Conservation (phyloP, 2,329 filamentous ascomycete genomes). For the Trichoderma cornu-damae region DNA sequence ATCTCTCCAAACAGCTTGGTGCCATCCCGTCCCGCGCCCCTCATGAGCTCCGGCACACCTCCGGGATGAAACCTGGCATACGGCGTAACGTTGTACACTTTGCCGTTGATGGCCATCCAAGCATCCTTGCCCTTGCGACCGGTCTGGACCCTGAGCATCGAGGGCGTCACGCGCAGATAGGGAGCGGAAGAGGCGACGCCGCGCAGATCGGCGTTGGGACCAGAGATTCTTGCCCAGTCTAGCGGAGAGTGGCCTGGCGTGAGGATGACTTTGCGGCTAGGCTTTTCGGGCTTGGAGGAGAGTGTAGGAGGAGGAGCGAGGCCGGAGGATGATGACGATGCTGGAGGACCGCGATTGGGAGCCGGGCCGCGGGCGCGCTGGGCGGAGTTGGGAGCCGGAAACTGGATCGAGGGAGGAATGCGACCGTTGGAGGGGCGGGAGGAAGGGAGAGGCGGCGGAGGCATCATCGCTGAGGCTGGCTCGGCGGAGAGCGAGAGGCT, state of each 20-base stretch:
- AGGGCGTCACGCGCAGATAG: constrained; percentile 73
- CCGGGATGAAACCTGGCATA: constrained; percentile 91
- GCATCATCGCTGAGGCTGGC: constrained; percentile 24
- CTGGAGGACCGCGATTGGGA: constrained; percentile 37
- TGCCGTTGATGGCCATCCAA: constrained; percentile 84
- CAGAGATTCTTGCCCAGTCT: constrained; percentile 83
- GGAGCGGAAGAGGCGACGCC: constrained; percentile 48
- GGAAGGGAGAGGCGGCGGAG: constrained; percentile 29
- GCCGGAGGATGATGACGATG: constrained; percentile 33
- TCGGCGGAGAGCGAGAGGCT: constrained; percentile 39
- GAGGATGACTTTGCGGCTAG: constrained; percentile 68
- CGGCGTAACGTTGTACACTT: constrained; percentile 89
- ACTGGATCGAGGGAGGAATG: constrained; percentile 37
- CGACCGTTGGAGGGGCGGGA: constrained; percentile 26
- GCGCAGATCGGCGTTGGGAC: constrained; percentile 62
- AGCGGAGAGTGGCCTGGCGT: constrained; percentile 90
- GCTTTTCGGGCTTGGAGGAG: constrained; percentile 48
- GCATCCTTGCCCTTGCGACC: constrained; percentile 80
- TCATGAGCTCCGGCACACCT: constrained; percentile 67
- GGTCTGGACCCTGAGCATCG: constrained; percentile 70
- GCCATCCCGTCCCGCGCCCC: constrained; percentile 57
- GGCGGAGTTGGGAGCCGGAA: constrained; percentile 49
- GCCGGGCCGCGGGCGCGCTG: constrained; percentile 44
- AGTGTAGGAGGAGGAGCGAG: constrained; percentile 55
- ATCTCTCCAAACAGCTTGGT: constrained; percentile 61